Evolutionary conservation across 768 basidiomycete species (phyloP).

Genomic region (Cubamyces lactineus): DNA sequence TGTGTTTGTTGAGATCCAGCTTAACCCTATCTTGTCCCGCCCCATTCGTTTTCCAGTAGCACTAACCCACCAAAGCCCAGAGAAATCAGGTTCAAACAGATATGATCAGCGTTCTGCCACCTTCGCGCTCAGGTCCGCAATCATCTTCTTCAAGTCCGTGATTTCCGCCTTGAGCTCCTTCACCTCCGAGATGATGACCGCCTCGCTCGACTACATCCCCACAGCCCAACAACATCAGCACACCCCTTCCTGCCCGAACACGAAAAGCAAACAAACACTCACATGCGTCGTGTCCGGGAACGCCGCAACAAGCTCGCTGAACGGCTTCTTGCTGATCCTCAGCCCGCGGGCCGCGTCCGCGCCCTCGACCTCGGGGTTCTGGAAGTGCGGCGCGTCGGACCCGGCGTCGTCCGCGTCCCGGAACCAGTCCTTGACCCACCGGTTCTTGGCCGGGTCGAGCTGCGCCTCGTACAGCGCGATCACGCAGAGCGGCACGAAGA

Average conservation of each 20-base stretch:
- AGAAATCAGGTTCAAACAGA: too few species aligned
- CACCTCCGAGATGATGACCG: slow-evolving; percentile 67
- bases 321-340: slow-evolving; percentile 71
- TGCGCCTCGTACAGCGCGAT: slow-evolving; percentile 81
- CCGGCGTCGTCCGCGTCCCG: slow-evolving; percentile 59
- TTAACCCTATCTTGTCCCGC: too few species aligned
- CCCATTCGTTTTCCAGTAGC: too few species aligned
- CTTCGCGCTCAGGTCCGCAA: slow-evolving; percentile 34
- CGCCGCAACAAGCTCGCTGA: slow-evolving; percentile 65
- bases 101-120: neutral
- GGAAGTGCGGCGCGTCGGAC: slow-evolving; percentile 52
- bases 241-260: neutral
- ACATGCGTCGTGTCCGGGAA: slow-evolving; percentile 79
- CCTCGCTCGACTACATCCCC: slow-evolving; percentile 64
- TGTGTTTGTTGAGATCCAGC: neutral
- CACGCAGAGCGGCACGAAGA: slow-evolving; percentile 73
- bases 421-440: slow-evolving; percentile 75
- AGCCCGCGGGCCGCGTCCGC: slow-evolving; percentile 56
- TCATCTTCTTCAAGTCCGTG: slow-evolving; percentile 40
- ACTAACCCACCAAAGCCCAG: too few species aligned
- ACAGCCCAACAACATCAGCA: neutral
- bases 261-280: slow-evolving; percentile 29
- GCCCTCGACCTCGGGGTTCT: slow-evolving; percentile 64
- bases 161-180: slow-evolving; percentile 51
- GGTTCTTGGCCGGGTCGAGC: slow-evolving; percentile 48